Evolutionary conservation across 345 rosid genomes (phyloP), one percentile per base, ranked within the genome.

Genomic region (Eucalyptus albens): DNA sequence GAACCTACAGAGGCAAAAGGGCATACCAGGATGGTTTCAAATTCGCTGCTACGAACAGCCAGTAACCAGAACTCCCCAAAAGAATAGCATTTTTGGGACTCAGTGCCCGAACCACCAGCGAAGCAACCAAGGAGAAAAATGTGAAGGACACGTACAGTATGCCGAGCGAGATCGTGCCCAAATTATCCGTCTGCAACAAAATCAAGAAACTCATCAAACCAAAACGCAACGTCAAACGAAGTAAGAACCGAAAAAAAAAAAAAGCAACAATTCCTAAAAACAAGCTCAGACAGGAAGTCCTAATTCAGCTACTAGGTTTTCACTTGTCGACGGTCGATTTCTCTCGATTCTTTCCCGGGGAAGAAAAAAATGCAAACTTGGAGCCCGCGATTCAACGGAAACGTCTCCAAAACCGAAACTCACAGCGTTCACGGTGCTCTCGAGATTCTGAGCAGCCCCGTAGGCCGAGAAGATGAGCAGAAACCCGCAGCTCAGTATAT

Each of bases 371-470:
- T 69, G 81, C 42, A 22, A 69, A 69, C 81, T 33, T 31, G 6
- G 81, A 69, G 42, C 81, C 82, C 83, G 45, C 45, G 42, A 72
- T 19, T 37, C 82, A 72, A 72, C 82, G 82, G 42, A 77, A 77
- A 37, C 22, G 47, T 40, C 83, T 3, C 83, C 15, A 3, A 3
- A 77, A 56, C 29, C 62, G 62, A 5, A 40, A 77, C 95, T 93
- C 87, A 97, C 99, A 65, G 96, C 91, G 89, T 97, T 96, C 89
- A 97, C 91, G 45, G 96, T 96, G 24, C 96, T 96, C 92, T 97
- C 96, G 29, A 97, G 95, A 93, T 97, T 97, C 94, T 97, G 99
- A 89, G 99, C 99, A 89, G 99, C 99, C 87, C 99, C 99, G 83
- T 92, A 97, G 86, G 99, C 96, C 87, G 94, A 96, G 91, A 97